These are phyloP conservation scores for Westerdykella sp. DNA, from an alignment of 2,329 filamentous ascomycete species.

Conservation along the genomic window DNA sequence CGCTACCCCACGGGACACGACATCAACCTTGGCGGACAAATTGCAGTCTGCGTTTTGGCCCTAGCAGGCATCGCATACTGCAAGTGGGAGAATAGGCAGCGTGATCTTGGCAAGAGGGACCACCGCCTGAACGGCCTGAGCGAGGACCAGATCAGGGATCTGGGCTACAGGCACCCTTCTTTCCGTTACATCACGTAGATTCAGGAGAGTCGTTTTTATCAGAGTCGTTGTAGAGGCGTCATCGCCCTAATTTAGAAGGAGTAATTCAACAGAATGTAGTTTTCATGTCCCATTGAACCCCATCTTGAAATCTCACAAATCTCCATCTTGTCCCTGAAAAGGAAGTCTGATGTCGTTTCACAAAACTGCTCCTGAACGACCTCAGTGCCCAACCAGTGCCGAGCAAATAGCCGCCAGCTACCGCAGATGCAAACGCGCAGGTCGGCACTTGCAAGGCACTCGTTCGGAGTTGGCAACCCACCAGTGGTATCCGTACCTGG, in stretches of 20 bases:
- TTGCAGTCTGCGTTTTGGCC: slow-evolving; percentile 42
- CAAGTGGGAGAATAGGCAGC: slow-evolving; percentile 48
- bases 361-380: too few relatives aligned
- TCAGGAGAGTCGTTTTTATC: not conserved
- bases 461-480: not conserved
- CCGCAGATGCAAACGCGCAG: not conserved
- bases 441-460: not conserved
- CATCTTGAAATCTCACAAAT: too few relatives aligned
- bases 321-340: too few relatives aligned
- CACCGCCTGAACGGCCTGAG: slow-evolving; percentile 46
- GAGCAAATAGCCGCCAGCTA: too few relatives aligned
- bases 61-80: slow-evolving; percentile 49
- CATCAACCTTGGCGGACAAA: slow-evolving; percentile 52
- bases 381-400: too few relatives aligned
- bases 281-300: too few relatives aligned
- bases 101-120: slow-evolving; percentile 46
- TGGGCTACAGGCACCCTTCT: slow-evolving; percentile 51
- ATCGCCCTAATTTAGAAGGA: not conserved
- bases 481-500: not conserved
- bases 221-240: not conserved
- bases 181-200: slow-evolving; percentile 50
- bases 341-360: too few relatives aligned
- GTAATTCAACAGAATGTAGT: not conserved
- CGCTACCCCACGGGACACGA: slow-evolving; percentile 67
- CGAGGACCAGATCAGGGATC: slow-evolving; percentile 42